Evolutionary conservation across 1,284 basidiomycete species (phyloP), one percentile per base, ranked within the genome.

Genomic region (Trichosporon faecale): DNA sequence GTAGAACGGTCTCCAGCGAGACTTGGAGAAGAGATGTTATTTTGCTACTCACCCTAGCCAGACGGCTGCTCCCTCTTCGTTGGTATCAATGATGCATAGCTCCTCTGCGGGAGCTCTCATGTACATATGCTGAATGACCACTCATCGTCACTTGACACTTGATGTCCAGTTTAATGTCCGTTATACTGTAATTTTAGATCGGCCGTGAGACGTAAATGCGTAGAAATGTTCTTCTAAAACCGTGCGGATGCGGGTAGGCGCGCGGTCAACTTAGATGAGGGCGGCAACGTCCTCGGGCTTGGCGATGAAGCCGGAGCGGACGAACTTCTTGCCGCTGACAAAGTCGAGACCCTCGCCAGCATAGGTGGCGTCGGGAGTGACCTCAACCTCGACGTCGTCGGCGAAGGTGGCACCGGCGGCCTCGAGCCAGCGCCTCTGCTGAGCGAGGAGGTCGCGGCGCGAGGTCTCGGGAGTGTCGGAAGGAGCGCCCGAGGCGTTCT

Each of bases 401-500:
- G 66, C 70, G 31, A 98, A 85, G 33, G 78, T 86, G 16, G 93
- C 95, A 11, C 97, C 96, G 0, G 92, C 91, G 0, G 76, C 83
- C 76, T 90, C 87, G 74, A 99, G 85, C 89, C 94, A 99, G 55
- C 93, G 86, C 78, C 84, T 87, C 80, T 98, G 94, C 85, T 98
- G 94, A n/a, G 90, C 88, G 67, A 98, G 88, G 68, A 99, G 85
- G 85, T 99, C 96, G 64, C 89, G 87, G 63, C 95, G 87, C 77
- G 92, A 95, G 31, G 96, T 98, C 76, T 91, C 89, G 31, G 95
- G 92, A 80, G 94, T 91, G 82, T 99, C 97, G n/a, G 91, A 87
- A n/a, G 91, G 91, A 0, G 94, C 92, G 0, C 94, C 94, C 0
- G 94, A 93, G 1, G 95, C 96, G 78, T 99, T 99, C 87, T 99